phyloP scores from a whole-genome alignment of 495 filamentous ascomycete species.

The Penicillium steckii region DNA sequence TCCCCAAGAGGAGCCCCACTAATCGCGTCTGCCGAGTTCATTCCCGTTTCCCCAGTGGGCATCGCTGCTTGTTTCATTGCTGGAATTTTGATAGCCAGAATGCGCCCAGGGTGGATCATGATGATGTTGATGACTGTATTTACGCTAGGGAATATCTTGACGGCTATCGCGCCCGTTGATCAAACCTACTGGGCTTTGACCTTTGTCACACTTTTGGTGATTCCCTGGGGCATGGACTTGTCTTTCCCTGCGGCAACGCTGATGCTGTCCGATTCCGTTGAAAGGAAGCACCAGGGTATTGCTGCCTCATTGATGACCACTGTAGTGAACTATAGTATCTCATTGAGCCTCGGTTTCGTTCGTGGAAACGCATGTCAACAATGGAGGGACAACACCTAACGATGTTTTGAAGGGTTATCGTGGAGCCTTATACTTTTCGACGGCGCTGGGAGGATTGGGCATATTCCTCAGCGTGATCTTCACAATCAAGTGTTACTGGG shows the following conservation, averaged over 20 bases:
- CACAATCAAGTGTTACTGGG: slow-evolving; percentile 13
- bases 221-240: slow-evolving; percentile 64
- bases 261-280: slow-evolving; percentile 25
- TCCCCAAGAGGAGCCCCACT: slow-evolving; percentile 37
- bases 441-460: slow-evolving; percentile 27
- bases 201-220: slow-evolving; percentile 52
- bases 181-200: slow-evolving; percentile 46
- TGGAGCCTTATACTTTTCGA: slow-evolving; percentile 30
- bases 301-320: slow-evolving; percentile 60
- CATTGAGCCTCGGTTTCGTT: slow-evolving; percentile 59
- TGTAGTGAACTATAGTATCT: slow-evolving; percentile 62
- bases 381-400: slow-evolving; percentile 28
- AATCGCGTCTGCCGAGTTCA: slow-evolving; percentile 34
- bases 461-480: slow-evolving; percentile 19
- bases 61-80: slow-evolving; percentile 40
- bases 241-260: slow-evolving; percentile 49
- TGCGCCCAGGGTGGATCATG: slow-evolving; percentile 47
- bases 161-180: slow-evolving; percentile 34
- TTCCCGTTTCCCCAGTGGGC: slow-evolving; percentile 39
- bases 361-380: slow-evolving; percentile 51
- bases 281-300: slow-evolving; percentile 37
- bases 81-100: slow-evolving; percentile 39
- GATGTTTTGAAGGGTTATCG: slow-evolving; percentile 34
- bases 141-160: slow-evolving; percentile 35
- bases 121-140: slow-evolving; percentile 45